These are phyloP conservation scores for Arabidopsis lyrata DNA, from an alignment of 441 rosid genomes.

Conservation along the genomic window DNA sequence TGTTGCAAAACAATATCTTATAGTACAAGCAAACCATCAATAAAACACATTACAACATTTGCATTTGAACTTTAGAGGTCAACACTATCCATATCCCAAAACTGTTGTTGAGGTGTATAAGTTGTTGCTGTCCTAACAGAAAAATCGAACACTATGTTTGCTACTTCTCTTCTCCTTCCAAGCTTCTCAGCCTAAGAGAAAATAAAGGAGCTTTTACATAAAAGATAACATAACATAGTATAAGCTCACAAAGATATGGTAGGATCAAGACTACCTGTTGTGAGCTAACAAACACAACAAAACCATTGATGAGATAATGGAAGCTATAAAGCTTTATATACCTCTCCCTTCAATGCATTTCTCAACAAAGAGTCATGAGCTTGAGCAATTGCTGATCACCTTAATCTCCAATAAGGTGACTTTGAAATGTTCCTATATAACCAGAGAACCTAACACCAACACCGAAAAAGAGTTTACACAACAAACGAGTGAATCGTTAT, in stretches of 20 bases:
- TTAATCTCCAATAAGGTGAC: slow-evolving; percentile 56
- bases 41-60: too few relatives aligned
- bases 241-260: slow-evolving; percentile 14
- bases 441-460: slow-evolving; percentile 24
- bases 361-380: slow-evolving; percentile 87
- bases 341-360: slow-evolving; percentile 65
- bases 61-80: too few relatives aligned
- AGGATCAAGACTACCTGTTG: slow-evolving; percentile 57
- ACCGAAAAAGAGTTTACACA: slow-evolving; percentile 26
- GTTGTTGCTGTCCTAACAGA: slow-evolving; percentile 76
- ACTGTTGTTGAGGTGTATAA: slow-evolving; percentile 72
- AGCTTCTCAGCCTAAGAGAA: slow-evolving; percentile 65
- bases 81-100: too few relatives aligned
- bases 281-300: slow-evolving; percentile 68
- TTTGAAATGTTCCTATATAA: slow-evolving; percentile 58
- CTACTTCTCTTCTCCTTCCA: slow-evolving; percentile 69
- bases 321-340: slow-evolving; percentile 81
- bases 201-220: neutral
- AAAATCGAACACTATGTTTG: slow-evolving; percentile 66
- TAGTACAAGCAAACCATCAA: too few relatives aligned
- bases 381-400: slow-evolving; percentile 63
- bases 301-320: slow-evolving; percentile 75
- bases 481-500: slow-evolving; percentile 26
- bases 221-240: neutral
- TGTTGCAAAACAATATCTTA: too few relatives aligned